phyloP scores from a whole-genome alignment of 1,284 basidiomycete species.

The Anthracocystis setariae region DNA sequence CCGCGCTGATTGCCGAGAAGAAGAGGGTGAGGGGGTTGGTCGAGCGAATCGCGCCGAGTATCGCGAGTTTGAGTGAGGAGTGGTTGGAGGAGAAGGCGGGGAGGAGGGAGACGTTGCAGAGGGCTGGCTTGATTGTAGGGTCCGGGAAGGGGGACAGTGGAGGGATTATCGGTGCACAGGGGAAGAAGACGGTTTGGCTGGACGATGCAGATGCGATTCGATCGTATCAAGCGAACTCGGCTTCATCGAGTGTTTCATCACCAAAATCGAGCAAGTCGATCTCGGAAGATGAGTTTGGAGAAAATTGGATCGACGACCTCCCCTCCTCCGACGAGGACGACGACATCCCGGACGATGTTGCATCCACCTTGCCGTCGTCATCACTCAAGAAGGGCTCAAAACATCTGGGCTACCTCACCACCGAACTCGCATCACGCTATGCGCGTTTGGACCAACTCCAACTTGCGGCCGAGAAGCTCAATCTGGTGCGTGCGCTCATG shows the following conservation, averaged over 20 bases:
- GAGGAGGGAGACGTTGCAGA: conserved; percentile 43
- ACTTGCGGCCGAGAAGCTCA: conserved; percentile 54
- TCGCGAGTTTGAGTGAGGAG: conserved; percentile 44
- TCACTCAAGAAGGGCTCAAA: conserved; percentile 46
- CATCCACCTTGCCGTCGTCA: conserved; percentile 2
- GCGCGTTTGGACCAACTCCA: conserved; percentile 52
- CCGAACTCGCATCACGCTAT: conserved; percentile 55
- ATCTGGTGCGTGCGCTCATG: conserved; percentile 59
- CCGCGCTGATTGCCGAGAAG: conserved; percentile 71
- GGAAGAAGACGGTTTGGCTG: conserved; percentile 65
- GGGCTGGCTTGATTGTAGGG: conserved; percentile 41
- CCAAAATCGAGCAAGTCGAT: background rate
- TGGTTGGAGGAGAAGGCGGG: conserved; percentile 60
- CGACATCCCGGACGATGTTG: background rate
- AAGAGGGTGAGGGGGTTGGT: conserved; percentile 71
- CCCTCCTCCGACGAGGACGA: conserved; percentile 36
- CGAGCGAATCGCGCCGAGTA: conserved; percentile 69
- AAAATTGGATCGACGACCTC: conserved; percentile 36
- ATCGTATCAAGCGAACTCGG: conserved; percentile 10
- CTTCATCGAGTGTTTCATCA: background rate
- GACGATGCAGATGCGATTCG: conserved; percentile 53
- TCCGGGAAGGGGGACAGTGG: conserved; percentile 7
- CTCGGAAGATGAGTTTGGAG: conserved; percentile 2
- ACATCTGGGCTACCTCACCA: conserved; percentile 53
- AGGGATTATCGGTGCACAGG: conserved; percentile 50